phyloP scores from a whole-genome alignment of 768 basidiomycete species.

The Ramaria sp. region DNA sequence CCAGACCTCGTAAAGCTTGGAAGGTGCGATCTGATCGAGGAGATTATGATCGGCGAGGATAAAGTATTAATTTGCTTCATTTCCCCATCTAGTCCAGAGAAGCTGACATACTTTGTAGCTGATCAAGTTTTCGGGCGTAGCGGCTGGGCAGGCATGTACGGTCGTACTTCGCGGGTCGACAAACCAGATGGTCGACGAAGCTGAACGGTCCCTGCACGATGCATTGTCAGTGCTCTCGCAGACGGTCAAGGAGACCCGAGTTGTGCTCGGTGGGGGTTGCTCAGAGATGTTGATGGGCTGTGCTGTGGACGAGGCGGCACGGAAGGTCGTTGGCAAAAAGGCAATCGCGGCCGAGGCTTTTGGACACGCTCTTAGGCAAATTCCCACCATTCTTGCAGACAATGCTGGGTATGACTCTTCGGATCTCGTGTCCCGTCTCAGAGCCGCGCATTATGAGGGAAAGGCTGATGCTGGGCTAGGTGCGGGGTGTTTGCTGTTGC shows the following conservation, averaged over 20 bases:
- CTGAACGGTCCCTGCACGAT: conserved; percentile 94
- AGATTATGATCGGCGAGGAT: conserved; percentile 99
- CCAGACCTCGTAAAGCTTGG: conserved; percentile 91
- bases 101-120: conserved; percentile 41
- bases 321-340: conserved; percentile 85
- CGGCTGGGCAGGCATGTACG: conserved; percentile 95
- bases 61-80: conserved; percentile 45
- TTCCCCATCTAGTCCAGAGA: neutral
- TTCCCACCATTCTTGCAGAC: conserved; percentile 93
- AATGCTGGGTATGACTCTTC: conserved; percentile 98
- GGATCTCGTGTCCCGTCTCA: conserved; percentile 79
- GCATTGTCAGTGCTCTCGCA: conserved; percentile 96
- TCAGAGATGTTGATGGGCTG: conserved; percentile 98
- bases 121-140: conserved; percentile 99
- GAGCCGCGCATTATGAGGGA: conserved; percentile 93
- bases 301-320: conserved; percentile 81
- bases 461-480: conserved; percentile 78
- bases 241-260: conserved; percentile 92
- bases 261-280: conserved; percentile 93
- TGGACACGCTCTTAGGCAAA: conserved; percentile 78
- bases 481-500: conserved; percentile 26
- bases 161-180: conserved; percentile 97
- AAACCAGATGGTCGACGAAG: conserved; percentile 98
- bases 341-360: conserved; percentile 94
- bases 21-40: conserved; percentile 89